Evolutionary conservation across 345 rosid species (phyloP).

Genomic region (Luvunga scandens): DNA sequence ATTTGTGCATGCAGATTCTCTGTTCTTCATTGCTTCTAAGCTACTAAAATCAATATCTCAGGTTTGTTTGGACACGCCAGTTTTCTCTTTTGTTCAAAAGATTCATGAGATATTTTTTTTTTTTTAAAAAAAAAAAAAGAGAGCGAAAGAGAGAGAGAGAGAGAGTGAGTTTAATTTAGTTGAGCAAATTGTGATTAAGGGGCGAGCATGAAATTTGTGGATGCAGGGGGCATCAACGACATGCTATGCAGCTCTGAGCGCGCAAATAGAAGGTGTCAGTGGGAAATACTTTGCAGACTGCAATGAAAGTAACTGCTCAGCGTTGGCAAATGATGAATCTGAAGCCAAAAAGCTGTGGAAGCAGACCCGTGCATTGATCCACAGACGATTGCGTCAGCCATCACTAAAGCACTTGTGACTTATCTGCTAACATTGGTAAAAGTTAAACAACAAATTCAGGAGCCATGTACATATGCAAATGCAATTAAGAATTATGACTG

Average conservation of each 20-base stretch:
- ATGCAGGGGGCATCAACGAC: constrained; percentile 93
- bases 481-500: not conserved
- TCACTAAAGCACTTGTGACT: not conserved
- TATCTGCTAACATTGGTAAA: not conserved
- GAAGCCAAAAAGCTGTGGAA: constrained; percentile 62
- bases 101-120: not conserved
- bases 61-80: constrained; percentile 37
- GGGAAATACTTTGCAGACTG: constrained; percentile 92
- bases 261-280: constrained; percentile 46
- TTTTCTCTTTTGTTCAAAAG: not conserved
- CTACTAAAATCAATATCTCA: constrained; percentile 72
- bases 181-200: not conserved
- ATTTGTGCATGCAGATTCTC: constrained; percentile 79
- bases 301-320: constrained; percentile 71
- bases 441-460: not conserved
- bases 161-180: not conserved
- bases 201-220: not conserved
- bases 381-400: constrained; percentile 32
- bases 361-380: constrained; percentile 51
- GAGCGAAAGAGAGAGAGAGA: too few species aligned
- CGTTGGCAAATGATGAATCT: constrained; percentile 64
- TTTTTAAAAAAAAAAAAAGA: too few species aligned
- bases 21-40: constrained; percentile 87
- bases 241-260: constrained; percentile 85
- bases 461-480: constrained; percentile 21